Evolutionary conservation across 164 flowering plant species (phyloP).

Genomic region (Annona cherimola): DNA sequence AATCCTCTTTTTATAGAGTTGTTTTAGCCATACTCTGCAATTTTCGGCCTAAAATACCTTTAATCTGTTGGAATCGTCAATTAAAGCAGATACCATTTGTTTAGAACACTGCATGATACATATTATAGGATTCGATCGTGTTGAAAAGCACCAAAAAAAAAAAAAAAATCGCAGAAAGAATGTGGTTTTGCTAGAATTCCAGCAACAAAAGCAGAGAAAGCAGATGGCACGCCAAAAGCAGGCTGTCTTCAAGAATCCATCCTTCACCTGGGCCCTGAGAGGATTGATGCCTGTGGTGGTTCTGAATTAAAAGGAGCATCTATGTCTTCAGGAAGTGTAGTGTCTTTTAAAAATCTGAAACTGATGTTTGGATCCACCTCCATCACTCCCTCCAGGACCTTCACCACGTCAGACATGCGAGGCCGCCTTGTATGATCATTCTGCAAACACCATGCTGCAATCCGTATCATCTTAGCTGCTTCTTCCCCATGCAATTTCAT

Average conservation of each 20-base stretch:
- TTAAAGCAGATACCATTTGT: no score
- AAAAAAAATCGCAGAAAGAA: no score
- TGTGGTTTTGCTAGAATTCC: no score
- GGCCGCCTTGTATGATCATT: slow-evolving; percentile 15
- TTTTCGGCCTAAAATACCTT: no score
- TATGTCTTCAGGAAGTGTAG: no score
- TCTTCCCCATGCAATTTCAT: slow-evolving; percentile 19
- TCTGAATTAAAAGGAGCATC: background rate
- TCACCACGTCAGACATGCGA: slow-evolving; percentile 21
- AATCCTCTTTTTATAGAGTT: no score
- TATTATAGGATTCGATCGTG: no score
- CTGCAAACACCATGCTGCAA: slow-evolving; percentile 22
- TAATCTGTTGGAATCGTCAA: no score
- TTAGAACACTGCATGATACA: no score
- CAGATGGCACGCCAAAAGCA: background rate
- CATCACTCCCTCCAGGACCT: slow-evolving; percentile 25
- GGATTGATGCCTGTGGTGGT: slow-evolving; percentile 10
- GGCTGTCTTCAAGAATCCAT: background rate
- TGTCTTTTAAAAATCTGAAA: slow-evolving; percentile 7
- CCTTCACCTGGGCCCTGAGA: slow-evolving; percentile 23
- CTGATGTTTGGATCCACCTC: slow-evolving; percentile 12
- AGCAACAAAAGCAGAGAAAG: background rate
- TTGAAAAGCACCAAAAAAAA: no score
- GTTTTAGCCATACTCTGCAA: no score
- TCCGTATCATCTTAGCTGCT: slow-evolving; percentile 13